These are phyloP conservation scores for Grammothele lineata DNA, from an alignment of 768 basidiomycete genomes.

Conservation along the genomic window DNA sequence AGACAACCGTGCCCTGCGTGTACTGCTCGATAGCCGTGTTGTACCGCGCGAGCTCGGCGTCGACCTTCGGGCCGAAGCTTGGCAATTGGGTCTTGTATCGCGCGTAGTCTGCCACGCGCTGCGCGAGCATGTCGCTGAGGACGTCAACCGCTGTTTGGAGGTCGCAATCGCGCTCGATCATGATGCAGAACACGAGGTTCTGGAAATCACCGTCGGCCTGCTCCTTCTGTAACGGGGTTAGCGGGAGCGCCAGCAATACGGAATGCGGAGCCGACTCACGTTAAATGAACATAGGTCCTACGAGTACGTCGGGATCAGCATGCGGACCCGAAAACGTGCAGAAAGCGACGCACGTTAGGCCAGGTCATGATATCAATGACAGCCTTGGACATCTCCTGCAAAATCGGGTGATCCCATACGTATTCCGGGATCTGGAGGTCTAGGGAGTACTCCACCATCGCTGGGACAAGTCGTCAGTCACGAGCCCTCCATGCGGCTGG, in stretches of 20 bases:
- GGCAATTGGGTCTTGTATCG: conserved; percentile 30
- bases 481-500: too few relatives aligned
- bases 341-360: conserved; percentile 31
- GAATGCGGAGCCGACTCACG: not conserved
- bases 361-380: conserved; percentile 38
- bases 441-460: conserved; percentile 34
- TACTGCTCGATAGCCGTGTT: conserved; percentile 34
- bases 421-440: conserved; percentile 34
- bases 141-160: conserved; percentile 33
- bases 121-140: conserved; percentile 33
- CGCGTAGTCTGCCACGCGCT: conserved; percentile 32
- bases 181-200: conserved; percentile 37
- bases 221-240: conserved; percentile 28
- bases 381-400: conserved; percentile 36
- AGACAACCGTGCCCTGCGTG: conserved; percentile 34
- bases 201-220: conserved; percentile 37
- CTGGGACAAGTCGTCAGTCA: conserved; percentile 18
- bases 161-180: conserved; percentile 31
- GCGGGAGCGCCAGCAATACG: too few relatives aligned
- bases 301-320: conserved; percentile 27
- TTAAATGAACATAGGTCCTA: conserved; percentile 20
- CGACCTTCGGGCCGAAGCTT: conserved; percentile 32
- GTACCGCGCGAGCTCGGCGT: conserved; percentile 31
- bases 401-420: conserved; percentile 31
- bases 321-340: too few relatives aligned